phyloP scores from a whole-genome alignment of 2,329 filamentous ascomycete species.

The Raffaelea arxii region DNA sequence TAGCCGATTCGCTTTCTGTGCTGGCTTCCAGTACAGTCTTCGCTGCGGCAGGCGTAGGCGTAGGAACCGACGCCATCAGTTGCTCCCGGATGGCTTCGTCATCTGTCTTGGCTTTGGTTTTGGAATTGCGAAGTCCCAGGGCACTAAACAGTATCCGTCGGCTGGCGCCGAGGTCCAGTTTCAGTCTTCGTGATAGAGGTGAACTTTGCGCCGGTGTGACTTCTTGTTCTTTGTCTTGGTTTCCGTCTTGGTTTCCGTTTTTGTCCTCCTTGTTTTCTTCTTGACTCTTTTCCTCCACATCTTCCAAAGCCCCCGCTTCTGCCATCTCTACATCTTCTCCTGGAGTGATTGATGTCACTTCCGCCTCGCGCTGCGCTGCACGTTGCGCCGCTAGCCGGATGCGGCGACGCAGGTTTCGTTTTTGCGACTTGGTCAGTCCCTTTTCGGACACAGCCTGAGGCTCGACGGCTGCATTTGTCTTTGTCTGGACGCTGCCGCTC shows the following conservation, averaged over 20 bases:
- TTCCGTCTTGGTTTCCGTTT: not conserved
- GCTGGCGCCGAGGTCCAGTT: slow-evolving; percentile 45
- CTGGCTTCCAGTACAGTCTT: too few species aligned
- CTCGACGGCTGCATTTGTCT: too few species aligned
- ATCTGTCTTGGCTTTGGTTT: too few species aligned
- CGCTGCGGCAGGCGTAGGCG: too few species aligned
- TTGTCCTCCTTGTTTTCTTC: not conserved
- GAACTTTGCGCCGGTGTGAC: not conserved
- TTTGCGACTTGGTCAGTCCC: not conserved
- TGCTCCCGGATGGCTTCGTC: too few species aligned
- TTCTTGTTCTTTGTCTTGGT: not conserved
- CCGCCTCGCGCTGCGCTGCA: too few species aligned
- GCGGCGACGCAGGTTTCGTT: too few species aligned
- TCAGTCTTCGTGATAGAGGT: slow-evolving; percentile 17
- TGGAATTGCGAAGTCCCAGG: slow-evolving; percentile 56
- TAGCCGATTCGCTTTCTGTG: too few species aligned
- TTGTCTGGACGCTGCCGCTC: slow-evolving; percentile 4
- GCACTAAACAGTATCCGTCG: slow-evolving; percentile 63
- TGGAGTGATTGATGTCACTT: too few species aligned
- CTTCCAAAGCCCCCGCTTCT: too few species aligned
- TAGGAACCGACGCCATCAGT: too few species aligned
- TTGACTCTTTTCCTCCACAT: not conserved
- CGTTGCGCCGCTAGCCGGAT: slow-evolving; percentile 1
- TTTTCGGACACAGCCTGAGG: not conserved
- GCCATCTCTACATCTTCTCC: too few species aligned